Conservation (phyloP, 129 eudicot species). For the Mikania micrantha region DNA sequence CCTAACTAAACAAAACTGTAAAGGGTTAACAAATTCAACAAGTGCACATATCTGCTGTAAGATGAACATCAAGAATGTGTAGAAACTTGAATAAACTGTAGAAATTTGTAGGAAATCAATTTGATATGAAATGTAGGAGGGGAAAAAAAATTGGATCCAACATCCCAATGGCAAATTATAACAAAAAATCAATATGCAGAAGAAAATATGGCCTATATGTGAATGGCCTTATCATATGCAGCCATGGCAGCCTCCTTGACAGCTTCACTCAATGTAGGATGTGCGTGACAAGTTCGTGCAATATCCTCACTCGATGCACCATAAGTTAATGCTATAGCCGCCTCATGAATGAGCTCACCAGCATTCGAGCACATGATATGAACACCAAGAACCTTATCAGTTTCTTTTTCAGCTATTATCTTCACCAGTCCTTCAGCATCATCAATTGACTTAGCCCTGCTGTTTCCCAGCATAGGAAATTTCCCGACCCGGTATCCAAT, state of each 20-base stretch:
- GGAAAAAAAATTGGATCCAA: background rate
- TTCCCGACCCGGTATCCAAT: background rate
- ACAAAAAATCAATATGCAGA: background rate
- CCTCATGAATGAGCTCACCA: conserved; percentile 6
- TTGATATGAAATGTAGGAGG: background rate
- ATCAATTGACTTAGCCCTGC: conserved; percentile 10
- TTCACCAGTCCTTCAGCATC: conserved; percentile 9
- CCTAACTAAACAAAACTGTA: background rate
- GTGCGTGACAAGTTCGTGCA: conserved; percentile 5
- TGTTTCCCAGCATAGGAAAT: conserved; percentile 8
- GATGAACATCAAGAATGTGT: background rate
- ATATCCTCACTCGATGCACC: conserved; percentile 9
- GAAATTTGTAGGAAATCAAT: background rate
- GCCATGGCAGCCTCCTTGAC: conserved; percentile 8
- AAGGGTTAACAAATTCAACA: background rate
- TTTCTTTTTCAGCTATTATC: conserved; percentile 1
- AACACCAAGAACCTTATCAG: conserved; percentile 2
- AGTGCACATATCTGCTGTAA: background rate
- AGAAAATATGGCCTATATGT: background rate
- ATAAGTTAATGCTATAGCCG: background rate
- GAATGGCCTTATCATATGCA: conserved; percentile 1
- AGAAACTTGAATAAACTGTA: background rate
- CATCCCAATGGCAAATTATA: background rate
- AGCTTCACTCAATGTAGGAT: conserved; percentile 4
- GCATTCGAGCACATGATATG: conserved; percentile 1